These are phyloP conservation scores for Yueomyces sinensis DNA, from an alignment of 805 yeast genomes.

Conservation along the genomic window DNA sequence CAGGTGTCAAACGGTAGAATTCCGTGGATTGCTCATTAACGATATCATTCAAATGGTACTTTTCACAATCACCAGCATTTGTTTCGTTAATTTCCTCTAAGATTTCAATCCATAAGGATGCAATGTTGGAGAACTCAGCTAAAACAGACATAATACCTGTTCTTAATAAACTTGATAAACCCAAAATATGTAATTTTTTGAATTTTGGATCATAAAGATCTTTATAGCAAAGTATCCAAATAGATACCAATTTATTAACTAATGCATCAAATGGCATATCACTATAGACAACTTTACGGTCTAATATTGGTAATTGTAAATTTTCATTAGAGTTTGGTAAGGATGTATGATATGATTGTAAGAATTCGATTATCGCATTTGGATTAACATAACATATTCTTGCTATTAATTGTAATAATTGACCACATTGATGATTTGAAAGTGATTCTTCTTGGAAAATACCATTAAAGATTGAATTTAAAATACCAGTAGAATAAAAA, in stretches of 20 bases:
- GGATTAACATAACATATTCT: conserved; percentile 26
- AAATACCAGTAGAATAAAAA: conserved; percentile 16
- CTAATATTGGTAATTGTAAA: conserved; percentile 9
- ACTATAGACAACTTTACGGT: conserved; percentile 11
- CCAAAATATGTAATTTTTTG: conserved; percentile 55
- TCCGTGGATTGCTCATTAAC: conserved; percentile 22
- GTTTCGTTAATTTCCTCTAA: conserved; percentile 67
- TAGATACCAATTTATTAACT: conserved; percentile 19
- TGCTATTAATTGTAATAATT: conserved; percentile 25
- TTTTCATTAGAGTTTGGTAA: conserved; percentile 13
- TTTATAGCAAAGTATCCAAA: conserved; percentile 34
- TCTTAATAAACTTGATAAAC: conserved; percentile 38
- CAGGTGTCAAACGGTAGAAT: conserved; percentile 24
- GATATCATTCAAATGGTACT: conserved; percentile 33
- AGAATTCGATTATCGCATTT: conserved; percentile 17
- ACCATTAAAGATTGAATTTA: conserved; percentile 16
- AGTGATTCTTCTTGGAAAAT: conserved; percentile 20
- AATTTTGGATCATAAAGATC: conserved; percentile 64
- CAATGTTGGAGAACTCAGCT: conserved; percentile 23
- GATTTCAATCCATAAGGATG: conserved; percentile 35
- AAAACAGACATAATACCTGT: conserved; percentile 23
- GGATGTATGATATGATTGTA: conserved; percentile 14
- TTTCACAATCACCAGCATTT: conserved; percentile 40
- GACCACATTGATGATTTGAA: conserved; percentile 22
- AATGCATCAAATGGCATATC: conserved; percentile 18